A percentile compares a stretch with the other conserved stretches of the same genome.
Conservation (phyloP, 2,329 filamentous ascomycete species). For the Aspergillus japonicus region DNA sequence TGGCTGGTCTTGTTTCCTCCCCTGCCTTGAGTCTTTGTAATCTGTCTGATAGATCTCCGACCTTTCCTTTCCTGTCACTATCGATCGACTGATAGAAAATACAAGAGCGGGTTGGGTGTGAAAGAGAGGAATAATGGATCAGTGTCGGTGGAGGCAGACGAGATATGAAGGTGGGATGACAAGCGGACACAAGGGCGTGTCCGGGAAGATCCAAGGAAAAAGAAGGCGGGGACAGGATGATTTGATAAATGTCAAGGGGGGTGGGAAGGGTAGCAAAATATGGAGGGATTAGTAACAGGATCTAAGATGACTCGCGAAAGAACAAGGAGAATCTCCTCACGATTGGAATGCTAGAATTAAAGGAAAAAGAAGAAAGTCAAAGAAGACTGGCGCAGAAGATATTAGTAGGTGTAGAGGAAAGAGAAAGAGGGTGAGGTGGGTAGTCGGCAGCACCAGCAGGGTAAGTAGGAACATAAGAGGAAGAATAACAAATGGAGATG, state of each 20-base stretch:
- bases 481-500: conserved; percentile 13
- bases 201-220: neutral
- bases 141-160: neutral
- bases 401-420: conserved; percentile 16
- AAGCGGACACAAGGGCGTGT: neutral
- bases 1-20: conserved; percentile 11
- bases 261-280: neutral
- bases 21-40: neutral
- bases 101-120: neutral
- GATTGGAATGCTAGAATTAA: conserved; percentile 16
- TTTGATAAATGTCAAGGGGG: conserved; percentile 14
- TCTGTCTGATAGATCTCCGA: neutral
- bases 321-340: conserved; percentile 12
- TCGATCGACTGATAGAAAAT: neutral
- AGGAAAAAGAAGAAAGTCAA: conserved; percentile 9
- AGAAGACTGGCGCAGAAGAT: conserved; percentile 21
- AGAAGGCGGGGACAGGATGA: conserved; percentile 1
- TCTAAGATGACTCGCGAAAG: conserved; percentile 10
- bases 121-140: conserved; percentile 1
- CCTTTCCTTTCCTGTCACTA: neutral
- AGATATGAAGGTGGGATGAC: neutral
- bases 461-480: conserved; percentile 17
- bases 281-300: conserved; percentile 1
- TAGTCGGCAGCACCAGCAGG: conserved; percentile 14
- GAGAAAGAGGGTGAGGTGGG: conserved; percentile 10